These are phyloP conservation scores for Handroanthus guayacan DNA, from an alignment of 257 asterid species.

Conservation along the genomic window DNA sequence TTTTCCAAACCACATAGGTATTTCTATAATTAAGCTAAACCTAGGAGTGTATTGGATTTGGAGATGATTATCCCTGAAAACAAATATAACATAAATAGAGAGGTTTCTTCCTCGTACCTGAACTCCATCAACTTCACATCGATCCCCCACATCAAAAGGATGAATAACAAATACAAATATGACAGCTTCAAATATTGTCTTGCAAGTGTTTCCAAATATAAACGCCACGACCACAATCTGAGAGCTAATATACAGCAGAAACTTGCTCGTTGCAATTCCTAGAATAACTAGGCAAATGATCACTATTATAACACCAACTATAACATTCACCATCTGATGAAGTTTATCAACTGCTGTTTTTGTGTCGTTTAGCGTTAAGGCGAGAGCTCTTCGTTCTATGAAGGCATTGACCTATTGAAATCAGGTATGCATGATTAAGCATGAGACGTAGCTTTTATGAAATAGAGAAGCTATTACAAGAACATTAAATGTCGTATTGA, in stretches of 20 bases:
- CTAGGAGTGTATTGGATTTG: too few species aligned
- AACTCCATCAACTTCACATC: conserved; percentile 84
- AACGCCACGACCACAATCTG: conserved; percentile 92
- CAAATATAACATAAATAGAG: too few species aligned
- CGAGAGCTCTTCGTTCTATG: conserved; percentile 87
- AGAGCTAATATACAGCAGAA: conserved; percentile 77
- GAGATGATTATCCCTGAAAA: too few species aligned
- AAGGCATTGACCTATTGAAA: conserved; percentile 72
- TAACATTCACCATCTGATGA: conserved; percentile 72
- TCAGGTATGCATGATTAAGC: neutral
- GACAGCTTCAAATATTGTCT: conserved; percentile 81
- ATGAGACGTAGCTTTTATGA: too few species aligned
- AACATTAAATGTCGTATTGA: too few species aligned
- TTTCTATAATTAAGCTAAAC: too few species aligned
- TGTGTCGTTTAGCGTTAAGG: conserved; percentile 55
- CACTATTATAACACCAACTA: conserved; percentile 62
- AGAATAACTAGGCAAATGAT: conserved; percentile 71
- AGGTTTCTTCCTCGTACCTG: conserved; percentile 50
- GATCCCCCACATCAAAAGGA: conserved; percentile 48
- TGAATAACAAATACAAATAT: conserved; percentile 79
- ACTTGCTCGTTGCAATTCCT: conserved; percentile 70
- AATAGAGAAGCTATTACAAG: too few species aligned
- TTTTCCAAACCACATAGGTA: too few species aligned
- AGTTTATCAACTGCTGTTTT: conserved; percentile 71
- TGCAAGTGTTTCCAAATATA: conserved; percentile 86